These are phyloP conservation scores for Pluteus cervinus DNA, from an alignment of 768 basidiomycete genomes.

Conservation along the genomic window DNA sequence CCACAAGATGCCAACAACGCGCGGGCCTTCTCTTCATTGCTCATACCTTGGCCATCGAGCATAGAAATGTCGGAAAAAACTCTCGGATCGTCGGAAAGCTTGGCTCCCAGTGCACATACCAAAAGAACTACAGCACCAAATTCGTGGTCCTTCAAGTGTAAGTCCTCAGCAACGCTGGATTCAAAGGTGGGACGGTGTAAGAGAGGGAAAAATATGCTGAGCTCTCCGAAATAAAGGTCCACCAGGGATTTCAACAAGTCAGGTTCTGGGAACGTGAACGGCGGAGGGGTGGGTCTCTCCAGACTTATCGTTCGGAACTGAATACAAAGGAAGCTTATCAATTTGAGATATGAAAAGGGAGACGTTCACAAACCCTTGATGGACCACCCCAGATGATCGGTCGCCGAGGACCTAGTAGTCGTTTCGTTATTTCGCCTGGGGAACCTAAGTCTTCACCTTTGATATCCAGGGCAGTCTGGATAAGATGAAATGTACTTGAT, in stretches of 20 bases:
- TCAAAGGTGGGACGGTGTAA: constrained; percentile 73
- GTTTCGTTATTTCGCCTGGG: no score
- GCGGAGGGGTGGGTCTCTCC: constrained; percentile 15
- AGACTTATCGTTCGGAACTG: constrained; percentile 20
- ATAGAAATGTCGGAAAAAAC: constrained; percentile 42
- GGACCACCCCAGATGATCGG: no score
- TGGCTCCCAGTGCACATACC: constrained; percentile 63
- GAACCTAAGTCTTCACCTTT: constrained; percentile 43
- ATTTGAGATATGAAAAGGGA: no score
- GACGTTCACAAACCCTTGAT: no score
- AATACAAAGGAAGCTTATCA: no score
- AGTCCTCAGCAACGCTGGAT: constrained; percentile 35
- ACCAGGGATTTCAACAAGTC: constrained; percentile 54
- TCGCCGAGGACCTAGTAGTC: no score
- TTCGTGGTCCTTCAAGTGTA: constrained; percentile 41
- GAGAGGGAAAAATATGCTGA: constrained; percentile 55
- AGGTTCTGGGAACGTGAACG: constrained; percentile 41
- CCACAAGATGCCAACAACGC: constrained; percentile 44
- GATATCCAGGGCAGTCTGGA: constrained; percentile 51
- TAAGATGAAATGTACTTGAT: constrained; percentile 41
- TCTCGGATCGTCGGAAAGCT: constrained; percentile 56
- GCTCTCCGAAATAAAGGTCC: constrained; percentile 56
- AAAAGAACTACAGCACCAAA: constrained; percentile 52
- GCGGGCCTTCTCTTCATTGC: constrained; percentile 29
- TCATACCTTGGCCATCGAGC: no score